Evolutionary conservation across 345 rosid species (phyloP).

Genomic region (Hypericum perforatum): DNA sequence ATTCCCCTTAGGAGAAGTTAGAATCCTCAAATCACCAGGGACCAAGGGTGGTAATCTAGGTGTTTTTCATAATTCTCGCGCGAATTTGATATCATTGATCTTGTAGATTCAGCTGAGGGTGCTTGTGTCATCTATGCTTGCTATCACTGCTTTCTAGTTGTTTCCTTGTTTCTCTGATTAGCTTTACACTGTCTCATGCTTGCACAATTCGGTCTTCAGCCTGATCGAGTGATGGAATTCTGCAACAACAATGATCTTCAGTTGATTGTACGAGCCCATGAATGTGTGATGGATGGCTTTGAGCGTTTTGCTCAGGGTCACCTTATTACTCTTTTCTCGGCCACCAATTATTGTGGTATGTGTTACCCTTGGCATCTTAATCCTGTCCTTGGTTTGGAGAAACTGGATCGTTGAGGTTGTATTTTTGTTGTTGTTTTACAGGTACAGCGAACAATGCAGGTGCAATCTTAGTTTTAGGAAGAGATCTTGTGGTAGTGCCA

Average conservation of each 20-base stretch:
- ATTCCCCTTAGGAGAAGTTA: too few species aligned
- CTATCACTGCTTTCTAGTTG: too few species aligned
- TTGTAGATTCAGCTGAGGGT: too few species aligned
- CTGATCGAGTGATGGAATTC: slow-evolving; percentile 98
- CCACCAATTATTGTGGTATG: slow-evolving; percentile 93
- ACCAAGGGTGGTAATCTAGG: too few species aligned
- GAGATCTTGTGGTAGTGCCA: slow-evolving; percentile 97
- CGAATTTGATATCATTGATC: too few species aligned
- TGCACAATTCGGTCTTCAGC: slow-evolving; percentile 37
- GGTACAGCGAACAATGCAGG: slow-evolving; percentile 99
- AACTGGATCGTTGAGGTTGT: slow-evolving; percentile 1
- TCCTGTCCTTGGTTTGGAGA: too few species aligned
- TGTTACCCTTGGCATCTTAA: neutral
- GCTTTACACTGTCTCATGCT: too few species aligned
- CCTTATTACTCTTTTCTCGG: slow-evolving; percentile 90
- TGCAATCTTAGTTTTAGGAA: slow-evolving; percentile 92
- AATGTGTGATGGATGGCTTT: slow-evolving; percentile 99
- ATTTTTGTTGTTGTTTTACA: slow-evolving; percentile 17
- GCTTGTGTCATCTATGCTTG: too few species aligned
- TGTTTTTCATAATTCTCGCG: too few species aligned
- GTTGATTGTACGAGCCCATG: slow-evolving; percentile 94
- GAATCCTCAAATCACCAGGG: too few species aligned
- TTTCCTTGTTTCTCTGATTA: too few species aligned
- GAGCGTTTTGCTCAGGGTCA: slow-evolving; percentile 98
- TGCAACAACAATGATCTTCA: slow-evolving; percentile 97